phyloP scores from a whole-genome alignment of 139 green algal species.

The Volvox africanus region DNA sequence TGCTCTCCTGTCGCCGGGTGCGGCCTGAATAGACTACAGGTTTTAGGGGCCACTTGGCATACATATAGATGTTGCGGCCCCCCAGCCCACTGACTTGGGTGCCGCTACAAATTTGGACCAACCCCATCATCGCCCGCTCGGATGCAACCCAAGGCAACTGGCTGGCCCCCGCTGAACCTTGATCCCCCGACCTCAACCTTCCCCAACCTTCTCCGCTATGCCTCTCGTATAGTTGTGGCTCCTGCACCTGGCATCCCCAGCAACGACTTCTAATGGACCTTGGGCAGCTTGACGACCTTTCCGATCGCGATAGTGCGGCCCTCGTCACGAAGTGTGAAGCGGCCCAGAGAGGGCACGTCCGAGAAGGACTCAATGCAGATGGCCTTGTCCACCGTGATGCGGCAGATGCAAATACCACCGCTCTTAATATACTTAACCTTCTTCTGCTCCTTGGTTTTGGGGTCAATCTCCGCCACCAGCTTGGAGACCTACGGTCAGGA shows the following conservation, averaged over 20 bases:
- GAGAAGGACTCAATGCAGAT: slow-evolving; percentile 94
- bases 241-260: no score
- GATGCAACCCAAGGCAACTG: no score
- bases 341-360: slow-evolving; percentile 84
- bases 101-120: no score
- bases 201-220: background rate
- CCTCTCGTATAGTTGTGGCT: background rate
- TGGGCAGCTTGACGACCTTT: slow-evolving; percentile 92
- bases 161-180: no score
- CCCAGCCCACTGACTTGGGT: no score
- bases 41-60: no score
- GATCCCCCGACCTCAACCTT: no score
- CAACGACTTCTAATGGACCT: slow-evolving; percentile 49
- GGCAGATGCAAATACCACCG: slow-evolving; percentile 68
- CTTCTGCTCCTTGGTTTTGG: slow-evolving; percentile 89
- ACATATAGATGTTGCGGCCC: no score
- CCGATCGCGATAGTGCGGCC: slow-evolving; percentile 96
- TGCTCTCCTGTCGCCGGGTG: no score
- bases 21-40: no score
- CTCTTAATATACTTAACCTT: slow-evolving; percentile 87
- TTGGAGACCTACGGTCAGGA: slow-evolving; percentile 71
- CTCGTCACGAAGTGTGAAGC: slow-evolving; percentile 96
- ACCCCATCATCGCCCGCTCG: no score
- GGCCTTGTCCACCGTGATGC: slow-evolving; percentile 79
- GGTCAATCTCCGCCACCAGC: slow-evolving; percentile 84